Percentiles rank a stretch among this genome's conserved stretches.
phyloP scores from a whole-genome alignment of 2,329 filamentous ascomycete species.

The Hirsutella minnesotensis region DNA sequence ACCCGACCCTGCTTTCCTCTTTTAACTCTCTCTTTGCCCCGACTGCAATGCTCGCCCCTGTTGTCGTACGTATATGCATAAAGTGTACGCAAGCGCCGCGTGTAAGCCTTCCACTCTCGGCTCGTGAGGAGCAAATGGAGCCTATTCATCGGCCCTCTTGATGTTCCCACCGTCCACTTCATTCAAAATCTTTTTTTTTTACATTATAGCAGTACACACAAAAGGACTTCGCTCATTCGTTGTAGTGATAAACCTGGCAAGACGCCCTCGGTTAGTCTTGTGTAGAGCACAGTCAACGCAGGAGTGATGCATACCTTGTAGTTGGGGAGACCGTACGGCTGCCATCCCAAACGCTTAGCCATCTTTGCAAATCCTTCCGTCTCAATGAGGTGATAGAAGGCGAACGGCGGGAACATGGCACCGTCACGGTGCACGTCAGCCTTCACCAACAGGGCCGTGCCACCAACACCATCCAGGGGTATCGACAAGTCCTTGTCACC shows the following conservation, averaged over 20 bases:
- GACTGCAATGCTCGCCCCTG: too few relatives aligned
- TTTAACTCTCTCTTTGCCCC: too few relatives aligned
- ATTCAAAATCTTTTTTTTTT: too few relatives aligned
- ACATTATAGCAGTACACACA: too few relatives aligned
- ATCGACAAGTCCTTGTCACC: constrained; percentile 52
- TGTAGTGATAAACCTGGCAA: constrained; percentile 73
- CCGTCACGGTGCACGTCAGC: constrained; percentile 94
- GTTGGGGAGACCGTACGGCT: constrained; percentile 80
- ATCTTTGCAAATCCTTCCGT: constrained; percentile 98
- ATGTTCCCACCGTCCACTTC: too few relatives aligned
- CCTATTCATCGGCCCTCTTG: too few relatives aligned
- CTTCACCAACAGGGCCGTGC: constrained; percentile 85
- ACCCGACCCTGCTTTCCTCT: too few relatives aligned
- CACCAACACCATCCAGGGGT: constrained; percentile 82
- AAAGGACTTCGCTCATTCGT: constrained; percentile 55
- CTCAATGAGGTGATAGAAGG: constrained; percentile 95
- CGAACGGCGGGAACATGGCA: constrained; percentile 94
- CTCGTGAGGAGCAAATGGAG: too few relatives aligned
- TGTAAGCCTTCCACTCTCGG: too few relatives aligned
- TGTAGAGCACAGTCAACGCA: neutral
- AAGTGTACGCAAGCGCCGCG: too few relatives aligned
- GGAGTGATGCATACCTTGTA: constrained; percentile 61
- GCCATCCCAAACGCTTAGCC: constrained; percentile 80
- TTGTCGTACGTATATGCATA: too few relatives aligned
- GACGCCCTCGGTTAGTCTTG: neutral